These are phyloP conservation scores for Adansonia rubrostipa DNA, from an alignment of 441 rosid species.

Conservation along the genomic window DNA sequence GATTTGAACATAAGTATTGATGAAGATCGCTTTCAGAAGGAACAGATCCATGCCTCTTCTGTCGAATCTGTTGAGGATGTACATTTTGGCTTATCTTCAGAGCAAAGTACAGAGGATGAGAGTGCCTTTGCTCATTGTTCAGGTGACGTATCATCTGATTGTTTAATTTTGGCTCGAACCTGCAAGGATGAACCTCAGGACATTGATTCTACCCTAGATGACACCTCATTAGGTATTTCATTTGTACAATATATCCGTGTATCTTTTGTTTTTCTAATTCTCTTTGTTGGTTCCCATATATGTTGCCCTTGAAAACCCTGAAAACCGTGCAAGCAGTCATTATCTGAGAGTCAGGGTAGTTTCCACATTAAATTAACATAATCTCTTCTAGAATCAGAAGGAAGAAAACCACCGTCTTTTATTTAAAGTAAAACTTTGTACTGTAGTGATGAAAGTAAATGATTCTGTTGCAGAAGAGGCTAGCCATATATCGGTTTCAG, in stretches of 20 bases:
- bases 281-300: neutral
- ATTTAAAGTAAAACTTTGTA: neutral
- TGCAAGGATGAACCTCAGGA: neutral
- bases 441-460: conserved; percentile 16
- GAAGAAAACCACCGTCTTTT: neutral
- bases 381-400: neutral
- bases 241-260: neutral
- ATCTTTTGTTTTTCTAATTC: neutral
- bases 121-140: neutral
- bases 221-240: conserved; percentile 15
- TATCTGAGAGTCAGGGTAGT: neutral
- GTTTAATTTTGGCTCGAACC: conserved; percentile 22
- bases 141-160: conserved; percentile 16
- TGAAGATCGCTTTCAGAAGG: conserved; percentile 27
- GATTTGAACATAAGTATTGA: neutral
- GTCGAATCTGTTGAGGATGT: neutral
- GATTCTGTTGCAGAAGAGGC: conserved; percentile 19
- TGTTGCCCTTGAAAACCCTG: neutral
- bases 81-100: conserved; percentile 22
- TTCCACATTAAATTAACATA: neutral
- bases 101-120: conserved; percentile 17
- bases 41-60: conserved; percentile 19
- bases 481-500: conserved; percentile 5
- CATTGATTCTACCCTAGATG: conserved; percentile 16
- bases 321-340: neutral